Percentiles rank a stretch among this genome's conserved stretches.
Conservation (phyloP, 208 protist species). For the Polymyxa betae region DNA sequence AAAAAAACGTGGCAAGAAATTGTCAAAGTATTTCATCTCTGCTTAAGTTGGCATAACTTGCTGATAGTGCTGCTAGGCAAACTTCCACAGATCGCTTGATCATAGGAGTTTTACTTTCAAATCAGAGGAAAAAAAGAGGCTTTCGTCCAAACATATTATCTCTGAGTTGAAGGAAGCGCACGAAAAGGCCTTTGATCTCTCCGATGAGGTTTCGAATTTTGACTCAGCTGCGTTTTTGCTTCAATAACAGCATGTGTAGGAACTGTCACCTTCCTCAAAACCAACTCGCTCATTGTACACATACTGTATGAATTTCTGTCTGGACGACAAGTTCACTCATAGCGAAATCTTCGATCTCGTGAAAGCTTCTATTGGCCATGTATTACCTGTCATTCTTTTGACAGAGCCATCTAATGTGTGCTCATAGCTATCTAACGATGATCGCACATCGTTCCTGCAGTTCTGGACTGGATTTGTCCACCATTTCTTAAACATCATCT, state of each 20-base stretch:
- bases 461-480: conserved; percentile 44
- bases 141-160: conserved; percentile 68
- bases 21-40: too few relatives aligned
- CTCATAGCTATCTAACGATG: background rate
- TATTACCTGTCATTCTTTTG: background rate
- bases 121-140: conserved; percentile 73
- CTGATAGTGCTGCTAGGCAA: too few relatives aligned
- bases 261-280: background rate
- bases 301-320: conserved; percentile 61
- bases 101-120: conserved; percentile 75
- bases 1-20: conserved; percentile 78
- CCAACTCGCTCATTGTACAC: conserved; percentile 53
- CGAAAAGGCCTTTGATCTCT: background rate
- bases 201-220: background rate
- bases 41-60: too few relatives aligned
- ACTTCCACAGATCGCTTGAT: conserved; percentile 75
- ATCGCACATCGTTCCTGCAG: background rate
- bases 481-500: conserved; percentile 39
- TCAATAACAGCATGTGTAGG: background rate
- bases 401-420: background rate
- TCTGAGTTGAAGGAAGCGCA: conserved; percentile 50
- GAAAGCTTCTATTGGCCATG: background rate
- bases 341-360: conserved; percentile 8
- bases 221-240: background rate
- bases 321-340: conserved; percentile 54